Evolutionary conservation across 257 asterid species (phyloP).

Genomic region (Ophiorrhiza pumila): DNA sequence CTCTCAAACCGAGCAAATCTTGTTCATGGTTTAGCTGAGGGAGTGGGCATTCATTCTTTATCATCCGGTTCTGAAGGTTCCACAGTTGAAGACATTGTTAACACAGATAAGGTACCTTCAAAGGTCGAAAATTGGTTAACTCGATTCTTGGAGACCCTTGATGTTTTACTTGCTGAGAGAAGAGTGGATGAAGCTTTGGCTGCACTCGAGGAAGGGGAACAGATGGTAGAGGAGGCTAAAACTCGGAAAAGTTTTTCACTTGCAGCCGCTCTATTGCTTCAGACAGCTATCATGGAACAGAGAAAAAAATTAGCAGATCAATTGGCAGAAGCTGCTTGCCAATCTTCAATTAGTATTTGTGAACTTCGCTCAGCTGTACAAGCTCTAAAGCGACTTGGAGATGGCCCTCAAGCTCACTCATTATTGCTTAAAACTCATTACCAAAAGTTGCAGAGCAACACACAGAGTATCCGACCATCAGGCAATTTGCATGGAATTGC

Average conservation of each 20-base stretch:
- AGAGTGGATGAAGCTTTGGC: conserved; percentile 70
- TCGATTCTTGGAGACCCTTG: conserved; percentile 56
- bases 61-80: conserved; percentile 39
- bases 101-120: conserved; percentile 38
- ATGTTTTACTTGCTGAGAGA: conserved; percentile 77
- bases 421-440: conserved; percentile 70
- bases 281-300: conserved; percentile 46
- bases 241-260: conserved; percentile 30
- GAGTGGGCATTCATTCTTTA: conserved; percentile 54
- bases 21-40: conserved; percentile 70
- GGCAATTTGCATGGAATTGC: conserved; percentile 58
- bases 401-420: conserved; percentile 85
- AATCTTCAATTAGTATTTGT: conserved; percentile 53
- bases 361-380: conserved; percentile 75
- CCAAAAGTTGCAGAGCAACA: conserved; percentile 50
- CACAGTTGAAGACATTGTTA: conserved; percentile 31
- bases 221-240: conserved; percentile 36
- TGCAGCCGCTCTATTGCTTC: conserved; percentile 37
- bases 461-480: conserved; percentile 54
- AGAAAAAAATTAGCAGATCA: conserved; percentile 71
- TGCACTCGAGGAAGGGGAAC: conserved; percentile 71
- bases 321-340: conserved; percentile 71
- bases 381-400: conserved; percentile 73
- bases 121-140: conserved; percentile 61
- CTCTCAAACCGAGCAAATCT: conserved; percentile 63